phyloP scores from a whole-genome alignment of 495 filamentous ascomycete species.

The Xylaria nigripes region DNA sequence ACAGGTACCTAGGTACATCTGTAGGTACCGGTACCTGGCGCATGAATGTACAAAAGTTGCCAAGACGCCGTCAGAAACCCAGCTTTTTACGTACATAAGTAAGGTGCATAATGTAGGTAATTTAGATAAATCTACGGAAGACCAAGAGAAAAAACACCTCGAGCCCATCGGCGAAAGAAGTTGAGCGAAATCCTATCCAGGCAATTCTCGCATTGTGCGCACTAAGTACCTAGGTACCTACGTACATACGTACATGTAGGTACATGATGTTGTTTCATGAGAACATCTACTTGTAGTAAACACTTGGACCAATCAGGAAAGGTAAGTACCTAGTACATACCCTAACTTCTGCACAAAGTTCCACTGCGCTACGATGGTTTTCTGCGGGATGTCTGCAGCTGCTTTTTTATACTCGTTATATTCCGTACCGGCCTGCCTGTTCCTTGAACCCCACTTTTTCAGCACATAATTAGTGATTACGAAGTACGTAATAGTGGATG shows the following conservation, averaged over 20 bases:
- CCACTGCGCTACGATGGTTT: too few relatives aligned
- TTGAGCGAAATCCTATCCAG: not conserved
- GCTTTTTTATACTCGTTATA: too few relatives aligned
- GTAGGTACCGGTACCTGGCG: not conserved
- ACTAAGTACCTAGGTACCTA: not conserved
- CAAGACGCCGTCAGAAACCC: not conserved
- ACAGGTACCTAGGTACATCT: not conserved
- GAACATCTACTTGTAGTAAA: not conserved
- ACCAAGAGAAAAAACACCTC: too few relatives aligned
- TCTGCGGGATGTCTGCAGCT: too few relatives aligned
- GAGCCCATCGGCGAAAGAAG: not conserved
- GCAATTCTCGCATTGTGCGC: not conserved
- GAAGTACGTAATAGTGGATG: not conserved
- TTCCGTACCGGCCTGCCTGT: constrained; percentile 6
- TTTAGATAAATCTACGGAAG: not conserved
- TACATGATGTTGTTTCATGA: too few relatives aligned
- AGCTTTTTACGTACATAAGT: not conserved
- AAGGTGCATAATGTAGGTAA: not conserved
- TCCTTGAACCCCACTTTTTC: not conserved
- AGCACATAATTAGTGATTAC: not conserved
- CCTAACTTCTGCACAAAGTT: not conserved
- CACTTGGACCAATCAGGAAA: not conserved
- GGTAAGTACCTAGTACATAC: not conserved
- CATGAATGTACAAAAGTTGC: not conserved
- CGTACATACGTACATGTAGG: not conserved